phyloP scores from a whole-genome alignment of 2,329 filamentous ascomycete genomes.

The Orbilia ellipsospora region DNA sequence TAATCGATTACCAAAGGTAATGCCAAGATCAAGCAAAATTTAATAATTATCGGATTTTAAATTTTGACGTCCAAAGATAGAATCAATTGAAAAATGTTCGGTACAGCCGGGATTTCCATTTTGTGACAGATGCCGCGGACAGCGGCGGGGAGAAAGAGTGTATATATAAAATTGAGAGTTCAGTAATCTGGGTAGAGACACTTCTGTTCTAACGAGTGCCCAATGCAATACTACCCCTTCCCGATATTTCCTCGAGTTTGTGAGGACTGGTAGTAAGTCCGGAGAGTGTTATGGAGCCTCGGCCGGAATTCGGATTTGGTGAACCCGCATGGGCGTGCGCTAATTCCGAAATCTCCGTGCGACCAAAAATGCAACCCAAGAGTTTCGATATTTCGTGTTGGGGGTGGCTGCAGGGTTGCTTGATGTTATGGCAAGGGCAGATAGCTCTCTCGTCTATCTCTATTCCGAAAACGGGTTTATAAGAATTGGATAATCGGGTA shows the following conservation, averaged over 20 bases:
- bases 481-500: too few relatives aligned
- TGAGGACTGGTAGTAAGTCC: constrained; percentile 24
- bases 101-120: too few relatives aligned
- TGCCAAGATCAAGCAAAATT: too few relatives aligned
- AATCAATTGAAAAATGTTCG: too few relatives aligned
- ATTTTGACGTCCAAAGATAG: too few relatives aligned
- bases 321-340: not conserved
- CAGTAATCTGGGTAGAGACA: constrained; percentile 13
- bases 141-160: too few relatives aligned
- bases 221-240: constrained; percentile 16
- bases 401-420: not conserved
- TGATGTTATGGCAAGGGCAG: too few relatives aligned
- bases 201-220: not conserved
- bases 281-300: constrained; percentile 5
- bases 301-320: constrained; percentile 35
- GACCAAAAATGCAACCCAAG: constrained; percentile 19
- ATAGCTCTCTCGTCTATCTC: too few relatives aligned
- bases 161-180: not conserved
- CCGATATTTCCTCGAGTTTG: not conserved
- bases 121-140: too few relatives aligned
- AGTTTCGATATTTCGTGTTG: constrained; percentile 13
- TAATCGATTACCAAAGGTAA: too few relatives aligned
- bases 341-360: constrained; percentile 48
- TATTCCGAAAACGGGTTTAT: too few relatives aligned
- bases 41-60: too few relatives aligned